Conservation (phyloP, 2,329 filamentous ascomycete genomes). For the Basipetospora chlamydospora region DNA sequence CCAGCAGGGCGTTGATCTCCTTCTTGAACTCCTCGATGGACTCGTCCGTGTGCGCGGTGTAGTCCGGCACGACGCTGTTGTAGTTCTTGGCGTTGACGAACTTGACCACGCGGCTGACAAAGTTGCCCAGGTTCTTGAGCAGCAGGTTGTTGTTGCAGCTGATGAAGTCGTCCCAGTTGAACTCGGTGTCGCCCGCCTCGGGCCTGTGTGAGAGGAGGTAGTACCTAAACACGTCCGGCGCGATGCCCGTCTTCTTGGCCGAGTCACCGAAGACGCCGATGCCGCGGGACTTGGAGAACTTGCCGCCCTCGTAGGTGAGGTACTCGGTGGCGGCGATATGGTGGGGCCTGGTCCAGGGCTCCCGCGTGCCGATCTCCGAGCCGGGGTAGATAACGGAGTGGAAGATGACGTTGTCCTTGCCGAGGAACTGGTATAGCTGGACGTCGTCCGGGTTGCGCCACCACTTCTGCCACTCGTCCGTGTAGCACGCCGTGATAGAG, state of each 20-base stretch:
- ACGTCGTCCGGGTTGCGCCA: slow-evolving; percentile 85
- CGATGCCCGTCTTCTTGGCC: slow-evolving; percentile 72
- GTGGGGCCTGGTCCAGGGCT: slow-evolving; percentile 82
- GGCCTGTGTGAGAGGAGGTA: slow-evolving; percentile 77
- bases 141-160: slow-evolving; percentile 79
- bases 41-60: slow-evolving; percentile 39
- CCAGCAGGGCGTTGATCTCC: slow-evolving; percentile 52
- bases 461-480: slow-evolving; percentile 81
- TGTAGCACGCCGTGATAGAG: slow-evolving; percentile 89
- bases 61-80: slow-evolving; percentile 52
- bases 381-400: slow-evolving; percentile 67
- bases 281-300: slow-evolving; percentile 83
- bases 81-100: slow-evolving; percentile 60
- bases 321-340: slow-evolving; percentile 80
- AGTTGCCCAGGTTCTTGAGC: slow-evolving; percentile 60
- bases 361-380: slow-evolving; percentile 67
- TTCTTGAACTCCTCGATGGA: slow-evolving; percentile 38
- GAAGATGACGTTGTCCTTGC: slow-evolving; percentile 60
- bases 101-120: slow-evolving; percentile 61
- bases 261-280: slow-evolving; percentile 87
- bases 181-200: slow-evolving; percentile 75
- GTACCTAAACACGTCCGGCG: slow-evolving; percentile 83
- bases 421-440: slow-evolving; percentile 86
- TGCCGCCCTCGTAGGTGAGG: slow-evolving; percentile 75
- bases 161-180: slow-evolving; percentile 77